Evolutionary conservation across 345 rosid species (phyloP), one percentile per base, ranked within the genome.

Genomic region (Boechera divaricarpa): DNA sequence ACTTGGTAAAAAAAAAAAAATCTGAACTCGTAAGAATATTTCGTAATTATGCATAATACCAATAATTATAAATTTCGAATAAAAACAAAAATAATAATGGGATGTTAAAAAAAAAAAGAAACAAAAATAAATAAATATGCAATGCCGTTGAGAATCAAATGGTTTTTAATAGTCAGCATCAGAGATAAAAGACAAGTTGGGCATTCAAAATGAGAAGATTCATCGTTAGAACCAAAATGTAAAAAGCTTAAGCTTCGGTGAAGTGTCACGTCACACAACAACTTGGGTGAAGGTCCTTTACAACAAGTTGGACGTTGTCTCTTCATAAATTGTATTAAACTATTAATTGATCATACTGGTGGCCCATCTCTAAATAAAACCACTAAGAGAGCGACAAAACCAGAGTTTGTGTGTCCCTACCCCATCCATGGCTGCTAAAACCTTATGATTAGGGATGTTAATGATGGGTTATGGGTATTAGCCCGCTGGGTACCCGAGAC

Each of bases 251-350:
- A 31, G 11, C 6, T 41, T 9, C 18, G 63, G 71, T 26, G 35
- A 70, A 63, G 53, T 77, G 72, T 77, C 67, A 56, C 71, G 32
- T 77, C 77, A 77, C 7, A 7, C 45, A 47, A 47, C 72, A 71
- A 71, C 72, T 77, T 77, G 76, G 18, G 31, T 57, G 44, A 70
- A 77, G 53, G 67, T 77, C 76, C 56, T 63, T 63, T 61, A 44
- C 64, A 53, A 76, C 52, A 69, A 76, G 79, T 21, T 75, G 61
- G 74, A 68, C 56, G 55, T 76, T 68, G 74, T 76, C 63, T 76
- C 63, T 68, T 59, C 74, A 76, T 76, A 68, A 68, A 76, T 76
- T 68, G 42, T 59, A 75, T 49, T 16, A 16, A 16, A 16, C 16
- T 16, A 16, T 16, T 67, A 33, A 74, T 42, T 74, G 65, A 44